Conservation (phyloP, 2,329 filamentous ascomycete species). For the Periconia sp. region DNA sequence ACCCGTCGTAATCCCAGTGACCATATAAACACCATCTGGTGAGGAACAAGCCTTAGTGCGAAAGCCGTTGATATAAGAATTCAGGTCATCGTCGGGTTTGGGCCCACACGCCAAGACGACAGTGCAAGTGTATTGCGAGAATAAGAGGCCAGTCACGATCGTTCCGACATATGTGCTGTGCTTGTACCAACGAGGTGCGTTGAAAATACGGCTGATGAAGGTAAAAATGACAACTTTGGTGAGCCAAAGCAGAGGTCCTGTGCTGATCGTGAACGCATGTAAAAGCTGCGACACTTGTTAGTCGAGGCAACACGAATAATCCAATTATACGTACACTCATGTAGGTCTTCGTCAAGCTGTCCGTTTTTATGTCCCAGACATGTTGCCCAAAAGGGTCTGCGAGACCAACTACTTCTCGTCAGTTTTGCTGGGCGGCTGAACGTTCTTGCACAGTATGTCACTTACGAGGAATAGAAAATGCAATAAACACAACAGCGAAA, state of each 20-base stretch:
- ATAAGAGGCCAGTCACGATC: constrained; percentile 17
- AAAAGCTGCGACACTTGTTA: constrained; percentile 11
- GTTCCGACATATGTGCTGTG: constrained; percentile 18
- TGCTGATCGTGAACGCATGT: constrained; percentile 12
- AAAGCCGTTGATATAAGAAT: constrained; percentile 18
- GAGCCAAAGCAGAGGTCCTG: constrained; percentile 22
- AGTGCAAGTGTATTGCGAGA: constrained; percentile 16
- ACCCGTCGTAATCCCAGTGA: constrained; percentile 9
- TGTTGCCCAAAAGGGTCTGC: constrained; percentile 16
- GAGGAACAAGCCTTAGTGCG: constrained; percentile 12
- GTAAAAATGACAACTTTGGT: constrained; percentile 20
- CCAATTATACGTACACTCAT: constrained; percentile 9
- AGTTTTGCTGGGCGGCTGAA: neutral
- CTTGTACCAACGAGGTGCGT: constrained; percentile 19
- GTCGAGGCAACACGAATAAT: neutral
- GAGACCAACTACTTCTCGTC: constrained; percentile 10
- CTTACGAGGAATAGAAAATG: constrained; percentile 19
- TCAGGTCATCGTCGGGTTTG: constrained; percentile 8
- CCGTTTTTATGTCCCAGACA: constrained; percentile 19
- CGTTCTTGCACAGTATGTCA: neutral
- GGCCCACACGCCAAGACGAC: constrained; percentile 20
- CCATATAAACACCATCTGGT: constrained; percentile 10
- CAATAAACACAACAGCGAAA: constrained; percentile 16
- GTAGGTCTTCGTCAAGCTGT: constrained; percentile 10
- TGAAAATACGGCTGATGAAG: constrained; percentile 15